These are phyloP conservation scores for Eucalyptus brandiana DNA, from an alignment of 345 rosid genomes.

Conservation along the genomic window DNA sequence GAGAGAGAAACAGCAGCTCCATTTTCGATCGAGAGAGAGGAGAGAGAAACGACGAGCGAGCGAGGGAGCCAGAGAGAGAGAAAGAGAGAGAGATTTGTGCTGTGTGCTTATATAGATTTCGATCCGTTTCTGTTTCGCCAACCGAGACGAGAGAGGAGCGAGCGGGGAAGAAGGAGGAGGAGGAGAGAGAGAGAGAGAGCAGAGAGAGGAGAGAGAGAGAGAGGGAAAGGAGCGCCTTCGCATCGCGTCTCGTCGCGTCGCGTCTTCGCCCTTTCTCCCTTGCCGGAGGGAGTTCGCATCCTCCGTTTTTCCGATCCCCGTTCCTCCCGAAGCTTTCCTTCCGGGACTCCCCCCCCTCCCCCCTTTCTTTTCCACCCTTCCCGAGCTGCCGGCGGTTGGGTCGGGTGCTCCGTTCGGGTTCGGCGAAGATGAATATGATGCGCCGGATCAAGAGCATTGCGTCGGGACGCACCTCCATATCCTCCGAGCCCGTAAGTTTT, in stretches of 20 bases:
- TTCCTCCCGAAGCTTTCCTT: neutral
- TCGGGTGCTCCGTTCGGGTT: neutral
- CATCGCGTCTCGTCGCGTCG: neutral
- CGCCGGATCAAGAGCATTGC: conserved; percentile 97
- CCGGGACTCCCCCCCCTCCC: neutral
- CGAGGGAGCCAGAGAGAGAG: neutral
- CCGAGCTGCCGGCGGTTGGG: neutral
- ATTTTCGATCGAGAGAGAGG: neutral
- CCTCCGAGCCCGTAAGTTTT: conserved; percentile 70
- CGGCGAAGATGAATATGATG: conserved; percentile 64
- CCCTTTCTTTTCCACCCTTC: neutral
- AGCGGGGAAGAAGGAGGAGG: neutral
- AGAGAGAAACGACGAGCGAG: neutral
- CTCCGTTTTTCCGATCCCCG: neutral
- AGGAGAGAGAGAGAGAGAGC: conserved; percentile 15
- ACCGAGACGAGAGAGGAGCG: neutral
- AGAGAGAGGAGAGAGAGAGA: neutral
- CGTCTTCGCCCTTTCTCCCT: neutral
- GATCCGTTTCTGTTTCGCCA: neutral
- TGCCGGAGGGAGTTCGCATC: neutral
- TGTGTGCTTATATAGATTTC: neutral
- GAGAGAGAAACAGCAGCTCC: neutral
- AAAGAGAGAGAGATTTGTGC: neutral
- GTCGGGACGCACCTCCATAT: conserved; percentile 73
- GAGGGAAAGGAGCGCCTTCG: neutral